Percentiles rank a stretch among this genome's conserved stretches.
Evolutionary conservation across 345 rosid species (phyloP).

Genomic region (Rhodamnia rubescens): DNA sequence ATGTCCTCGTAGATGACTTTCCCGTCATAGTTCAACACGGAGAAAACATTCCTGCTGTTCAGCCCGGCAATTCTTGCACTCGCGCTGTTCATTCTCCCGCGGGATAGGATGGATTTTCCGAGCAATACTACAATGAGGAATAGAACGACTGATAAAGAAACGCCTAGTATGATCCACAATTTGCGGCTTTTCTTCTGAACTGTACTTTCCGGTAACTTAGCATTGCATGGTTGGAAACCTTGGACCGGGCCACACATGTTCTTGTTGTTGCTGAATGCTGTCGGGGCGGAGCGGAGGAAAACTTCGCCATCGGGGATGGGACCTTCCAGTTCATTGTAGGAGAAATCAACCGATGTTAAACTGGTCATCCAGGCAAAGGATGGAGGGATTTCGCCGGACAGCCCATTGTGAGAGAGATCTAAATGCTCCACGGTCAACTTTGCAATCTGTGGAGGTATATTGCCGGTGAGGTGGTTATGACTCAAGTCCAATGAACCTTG

Average conservation of each 20-base stretch:
- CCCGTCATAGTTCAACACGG: not conserved
- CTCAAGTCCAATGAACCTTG: not conserved
- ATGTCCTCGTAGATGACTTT: not conserved
- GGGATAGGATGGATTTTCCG: not conserved
- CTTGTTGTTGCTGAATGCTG: not conserved
- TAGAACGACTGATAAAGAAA: not conserved
- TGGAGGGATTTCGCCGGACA: not conserved
- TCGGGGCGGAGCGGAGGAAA: not conserved
- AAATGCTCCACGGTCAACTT: not conserved
- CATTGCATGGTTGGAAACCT: not conserved
- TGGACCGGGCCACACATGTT: not conserved
- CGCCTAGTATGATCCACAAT: not conserved
- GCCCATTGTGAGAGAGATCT: not conserved
- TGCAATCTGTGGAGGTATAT: not conserved
- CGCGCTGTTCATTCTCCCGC: rapidly evolving
- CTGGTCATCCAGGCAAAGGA: not conserved
- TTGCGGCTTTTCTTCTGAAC: not conserved
- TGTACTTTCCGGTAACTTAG: not conserved
- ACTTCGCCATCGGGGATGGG: not conserved
- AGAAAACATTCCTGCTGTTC: not conserved
- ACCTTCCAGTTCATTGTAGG: not conserved
- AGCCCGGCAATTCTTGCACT: constrained; percentile 1
- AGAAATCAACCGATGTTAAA: not conserved
- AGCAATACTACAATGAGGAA: not conserved
- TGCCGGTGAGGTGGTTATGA: not conserved